Evolutionary conservation across 176 grass and related monocot genomes (phyloP), one percentile per base, ranked within the genome.

Genomic region (Otatea glauca): DNA sequence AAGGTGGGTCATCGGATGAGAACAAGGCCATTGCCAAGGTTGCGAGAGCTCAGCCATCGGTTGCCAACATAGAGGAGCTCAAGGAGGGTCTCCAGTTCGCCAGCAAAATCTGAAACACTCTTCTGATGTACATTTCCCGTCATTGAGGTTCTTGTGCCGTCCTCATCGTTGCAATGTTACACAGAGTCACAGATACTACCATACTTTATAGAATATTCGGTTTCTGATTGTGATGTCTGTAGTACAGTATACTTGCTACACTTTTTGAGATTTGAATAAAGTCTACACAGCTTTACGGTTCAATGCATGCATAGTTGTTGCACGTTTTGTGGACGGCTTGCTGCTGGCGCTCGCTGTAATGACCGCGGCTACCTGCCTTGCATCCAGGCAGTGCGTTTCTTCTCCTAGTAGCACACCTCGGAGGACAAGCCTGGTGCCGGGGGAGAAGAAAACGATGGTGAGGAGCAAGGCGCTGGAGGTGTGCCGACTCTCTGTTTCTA

Each of bases 21-120:
- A 91, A 92, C 78, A 89, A 90, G 23, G 93, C 88, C 83, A 94
- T 98, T 16, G 89, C 93, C 75, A 95, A 94, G 86, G 88, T 95
- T 24, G 93, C 96, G 0, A 92, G 50, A 85, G 64, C 81, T 23
- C 96, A 96, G 86, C 96, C 91, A 1, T 29, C 89, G 5, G 93
- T 79, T 9, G 42, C 77, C 38, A 83, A 87, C 73, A 4, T 72
- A 10, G 92, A 89, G 34, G 83, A 83, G 79, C 91, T 98, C 64
- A 81, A 87, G 55, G 29, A 89, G 16, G 96, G 96, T 20, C 83
- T 98, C 51, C 81, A 88, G 60, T 98, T 94, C 53, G 96, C 93
- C 76, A 87, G 79, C 83, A 96, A 91, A 68, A 94, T 96, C 63
- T 94, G 83, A 97, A n/a, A 1, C 9, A 6, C 38, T 3, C 20